Evolutionary conservation across 2,329 filamentous ascomycete genomes (phyloP), one percentile per base, ranked within the genome.

Genomic region (Ustulina deusta): DNA sequence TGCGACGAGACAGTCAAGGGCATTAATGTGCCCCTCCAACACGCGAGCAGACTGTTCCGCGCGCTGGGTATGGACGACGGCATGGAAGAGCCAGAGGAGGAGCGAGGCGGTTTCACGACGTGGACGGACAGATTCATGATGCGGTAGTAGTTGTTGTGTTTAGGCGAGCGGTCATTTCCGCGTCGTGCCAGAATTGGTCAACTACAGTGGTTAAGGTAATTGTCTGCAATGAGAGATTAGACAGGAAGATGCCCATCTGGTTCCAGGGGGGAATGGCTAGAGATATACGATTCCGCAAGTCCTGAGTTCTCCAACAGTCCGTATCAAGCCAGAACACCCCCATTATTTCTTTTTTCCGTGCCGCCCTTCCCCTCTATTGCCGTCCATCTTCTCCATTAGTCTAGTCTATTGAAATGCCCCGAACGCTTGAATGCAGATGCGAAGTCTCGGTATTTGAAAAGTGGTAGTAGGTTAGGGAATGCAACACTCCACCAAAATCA

Each of bases 1-100:
- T 74, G 69, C 66, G 74, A 76, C 22, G 69, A 71, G 40, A 68
- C 68, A 0, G 56, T 77, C 65, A 73, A 73, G 36, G 55, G 52
- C 1, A 74, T 77, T 55, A 57, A 77, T 49, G 66, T 75, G 42
- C 72, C 73, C 17, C 55, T 77, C 10, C 11, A 49, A 2, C 66
- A 69, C 38, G 60, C 61, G 15, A 34, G 38, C 36, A 66, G 38
- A 6, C 25, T 77, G 0, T 69, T 73, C 38, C 27, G 59, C 20
- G 72, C 65, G 0, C 69, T 77, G 2, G 72, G 25, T 6, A 20
- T 70, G 0, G 62, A 55, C 32, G 10, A 10, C 64, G 3, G 25
- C 56, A 9, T 38, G 38, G 49, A 58, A 55, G 22, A 61, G 49
- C 59, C 25, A 9, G n/a, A 49, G 22, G 56, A 60, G 1, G 62